These are phyloP conservation scores for Fagopyrum homotropicum DNA, from an alignment of 148 eudicot species.

Conservation along the genomic window DNA sequence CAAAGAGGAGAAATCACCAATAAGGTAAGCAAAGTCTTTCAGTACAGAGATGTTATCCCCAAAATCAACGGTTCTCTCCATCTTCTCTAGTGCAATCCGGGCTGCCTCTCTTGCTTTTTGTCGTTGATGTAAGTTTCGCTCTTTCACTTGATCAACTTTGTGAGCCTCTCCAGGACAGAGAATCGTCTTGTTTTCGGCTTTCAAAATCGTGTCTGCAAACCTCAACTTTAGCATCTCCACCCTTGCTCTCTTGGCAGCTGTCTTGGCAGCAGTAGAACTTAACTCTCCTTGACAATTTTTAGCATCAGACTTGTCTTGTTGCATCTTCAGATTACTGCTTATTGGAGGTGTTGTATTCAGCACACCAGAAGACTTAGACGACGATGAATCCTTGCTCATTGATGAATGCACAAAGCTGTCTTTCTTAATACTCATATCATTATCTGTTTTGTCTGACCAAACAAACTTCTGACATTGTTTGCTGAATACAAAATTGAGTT, in stretches of 20 bases:
- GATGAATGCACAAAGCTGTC: no score
- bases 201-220: constrained; percentile 4
- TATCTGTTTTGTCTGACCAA: no score
- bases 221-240: constrained; percentile 2
- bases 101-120: constrained; percentile 14
- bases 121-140: not conserved
- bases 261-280: not conserved
- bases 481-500: no score
- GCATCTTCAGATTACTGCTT: no score
- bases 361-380: no score
- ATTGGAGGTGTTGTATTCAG: no score
- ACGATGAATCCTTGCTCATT: no score
- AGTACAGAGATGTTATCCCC: not conserved
- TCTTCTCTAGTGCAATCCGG: constrained; percentile 10
- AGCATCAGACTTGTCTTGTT: no score
- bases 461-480: no score
- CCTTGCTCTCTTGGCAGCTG: not conserved
- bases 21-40: constrained; percentile 4
- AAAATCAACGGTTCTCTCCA: constrained; percentile 13
- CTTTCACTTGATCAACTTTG: not conserved
- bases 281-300: no score
- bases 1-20: constrained; percentile 7
- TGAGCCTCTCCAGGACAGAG: not conserved
- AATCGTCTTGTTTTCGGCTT: constrained; percentile 1
- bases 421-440: no score